A percentile compares a stretch with the other conserved stretches of the same genome.
These are phyloP conservation scores for Violaceomyces palustris DNA, from an alignment of 1,284 basidiomycete species.

Conservation along the genomic window DNA sequence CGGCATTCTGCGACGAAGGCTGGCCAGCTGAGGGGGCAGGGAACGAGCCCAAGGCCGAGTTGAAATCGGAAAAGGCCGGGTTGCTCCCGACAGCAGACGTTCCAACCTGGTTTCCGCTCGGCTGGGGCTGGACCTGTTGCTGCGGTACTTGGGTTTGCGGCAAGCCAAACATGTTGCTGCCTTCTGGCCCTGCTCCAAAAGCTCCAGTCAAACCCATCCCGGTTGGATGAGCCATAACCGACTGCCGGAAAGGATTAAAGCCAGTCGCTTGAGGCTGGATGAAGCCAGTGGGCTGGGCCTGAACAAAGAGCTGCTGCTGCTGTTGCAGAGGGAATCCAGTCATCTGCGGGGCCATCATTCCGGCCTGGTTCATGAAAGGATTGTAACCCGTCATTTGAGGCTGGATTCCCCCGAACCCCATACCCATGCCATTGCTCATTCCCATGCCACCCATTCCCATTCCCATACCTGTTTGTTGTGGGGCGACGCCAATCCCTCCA, in stretches of 20 bases:
- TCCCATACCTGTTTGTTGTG: conserved; percentile 30
- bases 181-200: conserved; percentile 14
- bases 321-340: conserved; percentile 56
- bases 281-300: conserved; percentile 54
- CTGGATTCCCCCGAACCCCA: conserved; percentile 39
- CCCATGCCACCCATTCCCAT: conserved; percentile 54
- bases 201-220: conserved; percentile 18
- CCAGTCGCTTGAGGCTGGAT: conserved; percentile 70
- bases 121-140: conserved; percentile 7
- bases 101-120: background rate
- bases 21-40: conserved; percentile 7
- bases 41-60: conserved; percentile 59
- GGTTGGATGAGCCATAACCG: conserved; percentile 43
- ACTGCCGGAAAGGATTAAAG: conserved; percentile 64
- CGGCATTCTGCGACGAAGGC: too few relatives aligned
- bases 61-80: conserved; percentile 53
- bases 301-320: conserved; percentile 53
- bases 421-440: conserved; percentile 36
- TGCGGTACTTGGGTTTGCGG: conserved; percentile 14
- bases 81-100: too few relatives aligned
- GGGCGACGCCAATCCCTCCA: conserved; percentile 8
- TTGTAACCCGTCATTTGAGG: conserved; percentile 55
- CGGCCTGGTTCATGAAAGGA: conserved; percentile 49
- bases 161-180: conserved; percentile 10
- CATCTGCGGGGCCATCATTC: conserved; percentile 58